phyloP scores from a whole-genome alignment of 108 stramenopile genomes.

The Parietichytrium sp. region DNA sequence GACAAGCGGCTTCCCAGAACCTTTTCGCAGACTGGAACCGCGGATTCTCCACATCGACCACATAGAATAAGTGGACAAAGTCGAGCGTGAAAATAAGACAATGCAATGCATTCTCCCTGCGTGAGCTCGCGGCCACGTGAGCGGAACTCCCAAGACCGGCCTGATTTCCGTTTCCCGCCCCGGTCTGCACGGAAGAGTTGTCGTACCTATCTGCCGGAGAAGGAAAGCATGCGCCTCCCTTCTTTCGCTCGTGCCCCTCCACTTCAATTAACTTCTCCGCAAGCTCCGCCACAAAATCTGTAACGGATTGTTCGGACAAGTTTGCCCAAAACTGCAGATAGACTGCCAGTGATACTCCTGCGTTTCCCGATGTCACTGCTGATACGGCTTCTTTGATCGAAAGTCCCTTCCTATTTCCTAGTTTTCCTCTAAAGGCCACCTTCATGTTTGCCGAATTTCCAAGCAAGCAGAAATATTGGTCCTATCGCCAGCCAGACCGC shows the following conservation, averaged over 20 bases:
- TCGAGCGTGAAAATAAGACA: background rate
- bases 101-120: background rate
- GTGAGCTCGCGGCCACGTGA: background rate
- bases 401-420: too few relatives aligned
- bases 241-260: background rate
- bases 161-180: too few relatives aligned
- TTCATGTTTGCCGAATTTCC: too few relatives aligned
- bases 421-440: too few relatives aligned
- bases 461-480: too few relatives aligned
- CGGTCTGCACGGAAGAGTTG: too few relatives aligned
- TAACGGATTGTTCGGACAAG: background rate
- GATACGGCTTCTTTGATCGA: too few relatives aligned
- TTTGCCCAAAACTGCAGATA: conserved; percentile 24
- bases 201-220: too few relatives aligned
- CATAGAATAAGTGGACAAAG: background rate
- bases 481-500: too few relatives aligned
- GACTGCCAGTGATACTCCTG: too few relatives aligned
- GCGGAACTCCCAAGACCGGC: background rate
- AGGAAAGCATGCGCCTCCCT: too few relatives aligned
- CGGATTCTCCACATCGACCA: background rate
- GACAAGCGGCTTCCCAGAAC: background rate
- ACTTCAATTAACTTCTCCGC: conserved; percentile 5
- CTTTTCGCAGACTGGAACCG: background rate
- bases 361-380: too few relatives aligned
- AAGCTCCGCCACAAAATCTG: background rate